Evolutionary conservation across 305 asterid genomes (phyloP).

Genomic region (Fraxinus sp.): DNA sequence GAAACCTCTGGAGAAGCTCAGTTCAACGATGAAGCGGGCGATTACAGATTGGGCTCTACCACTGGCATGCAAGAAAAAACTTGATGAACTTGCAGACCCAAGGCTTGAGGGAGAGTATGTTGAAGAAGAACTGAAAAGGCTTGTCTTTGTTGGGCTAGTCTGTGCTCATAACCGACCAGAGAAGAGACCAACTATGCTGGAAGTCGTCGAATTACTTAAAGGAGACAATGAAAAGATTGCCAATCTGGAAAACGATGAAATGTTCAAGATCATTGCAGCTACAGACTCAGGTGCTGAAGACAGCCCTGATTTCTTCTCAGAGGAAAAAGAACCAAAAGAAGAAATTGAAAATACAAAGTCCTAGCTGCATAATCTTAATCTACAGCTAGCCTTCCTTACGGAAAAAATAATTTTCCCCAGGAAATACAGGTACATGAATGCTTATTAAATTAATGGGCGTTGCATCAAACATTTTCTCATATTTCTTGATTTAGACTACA

Average conservation of each 20-base stretch:
- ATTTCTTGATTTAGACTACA: background rate
- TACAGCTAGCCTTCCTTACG: background rate
- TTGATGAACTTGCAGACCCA: conserved; percentile 54
- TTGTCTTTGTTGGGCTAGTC: conserved; percentile 56
- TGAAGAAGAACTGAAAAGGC: conserved; percentile 64
- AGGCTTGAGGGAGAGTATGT: conserved; percentile 55
- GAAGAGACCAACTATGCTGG: conserved; percentile 65
- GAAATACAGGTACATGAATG: background rate
- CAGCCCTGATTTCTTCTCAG: conserved; percentile 36
- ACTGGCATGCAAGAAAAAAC: conserved; percentile 48
- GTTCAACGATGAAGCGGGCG: conserved; percentile 40
- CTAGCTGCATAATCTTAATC: background rate
- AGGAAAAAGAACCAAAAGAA: conserved; percentile 40
- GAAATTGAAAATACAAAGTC: conserved; percentile 43
- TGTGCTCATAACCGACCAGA: conserved; percentile 57
- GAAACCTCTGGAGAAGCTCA: conserved; percentile 61
- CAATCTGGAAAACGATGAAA: conserved; percentile 55
- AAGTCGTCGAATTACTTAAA: conserved; percentile 57
- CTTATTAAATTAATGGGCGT: background rate
- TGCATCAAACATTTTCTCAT: background rate
- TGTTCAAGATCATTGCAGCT: conserved; percentile 36
- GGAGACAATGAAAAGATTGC: conserved; percentile 58
- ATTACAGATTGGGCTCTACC: conserved; percentile 75
- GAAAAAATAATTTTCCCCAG: background rate
- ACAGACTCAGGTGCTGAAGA: conserved; percentile 38